Conservation (phyloP, 1,139 yeast species). For the Meyerozyma carpophila region DNA sequence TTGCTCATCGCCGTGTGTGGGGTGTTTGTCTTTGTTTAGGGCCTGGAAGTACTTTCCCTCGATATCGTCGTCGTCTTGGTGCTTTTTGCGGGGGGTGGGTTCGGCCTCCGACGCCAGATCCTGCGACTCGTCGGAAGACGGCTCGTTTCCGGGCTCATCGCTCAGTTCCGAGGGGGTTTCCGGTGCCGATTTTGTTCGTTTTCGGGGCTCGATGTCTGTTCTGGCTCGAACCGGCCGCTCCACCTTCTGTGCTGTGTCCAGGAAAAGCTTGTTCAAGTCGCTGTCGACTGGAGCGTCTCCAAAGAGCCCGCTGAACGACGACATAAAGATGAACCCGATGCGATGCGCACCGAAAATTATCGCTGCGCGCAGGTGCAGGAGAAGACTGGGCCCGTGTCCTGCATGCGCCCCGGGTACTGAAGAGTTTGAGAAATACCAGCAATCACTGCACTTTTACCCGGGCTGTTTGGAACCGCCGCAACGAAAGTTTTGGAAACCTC, state of each 20-base stretch:
- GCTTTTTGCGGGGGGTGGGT: constrained; percentile 14
- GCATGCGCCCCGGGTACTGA: constrained; percentile 22
- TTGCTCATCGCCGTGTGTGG: constrained; percentile 7
- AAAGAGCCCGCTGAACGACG: constrained; percentile 2
- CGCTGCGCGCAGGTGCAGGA: background rate
- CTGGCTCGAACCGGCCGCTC: background rate
- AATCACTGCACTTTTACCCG: too few species aligned
- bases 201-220: background rate
- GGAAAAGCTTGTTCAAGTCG: background rate
- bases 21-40: constrained; percentile 14
- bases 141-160: background rate
- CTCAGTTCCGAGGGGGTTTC: background rate
- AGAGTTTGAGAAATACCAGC: background rate
- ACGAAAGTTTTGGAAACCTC: too few species aligned
- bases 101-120: constrained; percentile 10
- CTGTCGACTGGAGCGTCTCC: constrained; percentile 1
- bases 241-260: background rate
- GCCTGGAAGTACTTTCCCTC: constrained; percentile 45
- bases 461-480: too few species aligned
- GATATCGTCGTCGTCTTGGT: constrained; percentile 36
- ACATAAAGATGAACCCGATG: background rate
- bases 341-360: background rate
- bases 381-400: too few species aligned
- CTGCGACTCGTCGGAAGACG: constrained; percentile 12
- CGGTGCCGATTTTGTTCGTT: background rate